phyloP scores from a whole-genome alignment of 2,329 filamentous ascomycete species.

The Penicillium sp. region DNA sequence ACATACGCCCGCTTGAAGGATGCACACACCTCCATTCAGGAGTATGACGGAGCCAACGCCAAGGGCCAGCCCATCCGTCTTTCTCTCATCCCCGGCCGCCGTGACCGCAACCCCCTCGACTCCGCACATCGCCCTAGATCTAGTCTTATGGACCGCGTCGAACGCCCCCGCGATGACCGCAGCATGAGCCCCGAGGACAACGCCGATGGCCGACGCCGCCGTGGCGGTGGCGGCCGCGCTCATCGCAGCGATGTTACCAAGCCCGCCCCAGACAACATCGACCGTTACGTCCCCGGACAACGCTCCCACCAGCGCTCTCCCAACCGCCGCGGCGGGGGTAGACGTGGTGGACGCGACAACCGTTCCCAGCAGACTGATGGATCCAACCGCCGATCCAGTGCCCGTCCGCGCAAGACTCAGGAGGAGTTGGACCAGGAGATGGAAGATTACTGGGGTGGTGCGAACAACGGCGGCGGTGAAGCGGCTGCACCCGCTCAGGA shows the following conservation, averaged over 20 bases:
- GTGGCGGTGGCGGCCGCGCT: constrained; percentile 42
- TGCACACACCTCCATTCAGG: constrained; percentile 69
- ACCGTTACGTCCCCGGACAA: constrained; percentile 72
- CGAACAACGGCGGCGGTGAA: constrained; percentile 36
- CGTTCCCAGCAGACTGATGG: constrained; percentile 17
- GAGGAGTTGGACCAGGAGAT: constrained; percentile 95
- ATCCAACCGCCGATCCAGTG: constrained; percentile 45
- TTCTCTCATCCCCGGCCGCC: constrained; percentile 58
- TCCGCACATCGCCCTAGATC: constrained; percentile 51
- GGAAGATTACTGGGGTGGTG: constrained; percentile 79
- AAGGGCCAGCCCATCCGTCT: constrained; percentile 82
- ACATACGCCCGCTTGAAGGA: constrained; percentile 71
- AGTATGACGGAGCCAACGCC: constrained; percentile 88
- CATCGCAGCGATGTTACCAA: constrained; percentile 55
- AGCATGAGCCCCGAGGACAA: constrained; percentile 45
- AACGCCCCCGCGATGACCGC: constrained; percentile 45
- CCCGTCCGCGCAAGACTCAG: constrained; percentile 75
- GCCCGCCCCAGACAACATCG: constrained; percentile 65
- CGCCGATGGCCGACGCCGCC: constrained; percentile 37
- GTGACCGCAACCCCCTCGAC: constrained; percentile 49
- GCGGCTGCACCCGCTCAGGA: constrained; percentile 33
- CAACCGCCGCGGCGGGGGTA: constrained; percentile 46
- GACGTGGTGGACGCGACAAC: constrained; percentile 47
- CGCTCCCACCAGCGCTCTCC: constrained; percentile 42
- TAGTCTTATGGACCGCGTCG: constrained; percentile 65